Evolutionary conservation across 2,329 filamentous ascomycete genomes (phyloP).

Genomic region (Fusarium sp.): DNA sequence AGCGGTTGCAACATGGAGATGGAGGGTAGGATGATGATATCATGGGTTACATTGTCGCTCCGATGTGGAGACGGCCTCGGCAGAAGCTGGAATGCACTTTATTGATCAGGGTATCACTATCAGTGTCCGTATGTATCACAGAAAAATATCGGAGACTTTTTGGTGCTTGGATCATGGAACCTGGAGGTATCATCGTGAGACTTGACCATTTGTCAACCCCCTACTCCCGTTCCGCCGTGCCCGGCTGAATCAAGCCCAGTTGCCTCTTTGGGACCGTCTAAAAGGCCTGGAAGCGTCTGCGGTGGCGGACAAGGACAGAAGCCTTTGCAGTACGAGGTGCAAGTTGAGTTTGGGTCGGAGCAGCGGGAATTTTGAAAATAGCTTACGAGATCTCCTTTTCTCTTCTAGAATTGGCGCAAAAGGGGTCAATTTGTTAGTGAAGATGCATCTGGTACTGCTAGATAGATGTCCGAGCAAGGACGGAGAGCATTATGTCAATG

Average conservation of each 20-base stretch:
- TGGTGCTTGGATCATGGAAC: neutral
- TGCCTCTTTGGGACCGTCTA: slow-evolving; percentile 18
- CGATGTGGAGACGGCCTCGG: slow-evolving; percentile 28
- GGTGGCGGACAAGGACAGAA: slow-evolving; percentile 22
- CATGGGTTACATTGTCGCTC: slow-evolving; percentile 37
- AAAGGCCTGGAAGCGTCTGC: slow-evolving; percentile 35
- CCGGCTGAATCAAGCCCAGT: slow-evolving; percentile 5
- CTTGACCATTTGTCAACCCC: neutral
- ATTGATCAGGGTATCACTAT: neutral
- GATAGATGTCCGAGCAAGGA: too few species aligned
- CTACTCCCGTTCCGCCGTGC: neutral
- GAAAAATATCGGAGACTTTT: slow-evolving; percentile 14
- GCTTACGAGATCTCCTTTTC: slow-evolving; percentile 1
- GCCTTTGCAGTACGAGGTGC: neutral
- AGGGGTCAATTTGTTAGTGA: neutral
- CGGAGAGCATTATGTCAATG: neutral
- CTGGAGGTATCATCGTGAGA: slow-evolving; percentile 8
- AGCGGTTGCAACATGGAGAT: slow-evolving; percentile 20
- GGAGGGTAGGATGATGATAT: slow-evolving; percentile 45
- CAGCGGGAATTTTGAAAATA: slow-evolving; percentile 6
- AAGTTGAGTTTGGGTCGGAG: slow-evolving; percentile 15
- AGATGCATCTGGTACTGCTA: neutral
- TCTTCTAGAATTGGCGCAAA: slow-evolving; percentile 19
- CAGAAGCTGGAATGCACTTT: slow-evolving; percentile 1
- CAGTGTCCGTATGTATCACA: too few species aligned